Conservation (phyloP, 2,329 filamentous ascomycete species). For the Penicillium frequentans region DNA sequence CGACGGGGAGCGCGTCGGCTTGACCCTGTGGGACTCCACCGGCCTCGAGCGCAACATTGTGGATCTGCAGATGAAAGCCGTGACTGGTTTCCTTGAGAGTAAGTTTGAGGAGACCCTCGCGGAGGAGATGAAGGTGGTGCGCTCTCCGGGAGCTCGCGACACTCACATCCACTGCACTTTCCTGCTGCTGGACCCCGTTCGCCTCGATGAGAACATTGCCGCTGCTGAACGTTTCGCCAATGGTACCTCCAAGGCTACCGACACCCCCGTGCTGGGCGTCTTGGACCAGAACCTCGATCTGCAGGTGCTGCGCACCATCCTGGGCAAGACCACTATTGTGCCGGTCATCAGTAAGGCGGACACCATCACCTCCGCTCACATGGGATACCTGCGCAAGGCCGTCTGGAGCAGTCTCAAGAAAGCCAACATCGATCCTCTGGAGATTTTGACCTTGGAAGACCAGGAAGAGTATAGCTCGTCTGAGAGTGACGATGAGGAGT, state of each 20-base stretch:
- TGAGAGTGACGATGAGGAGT: slow-evolving; percentile 48
- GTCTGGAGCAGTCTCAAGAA: slow-evolving; percentile 87
- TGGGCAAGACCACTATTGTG: slow-evolving; percentile 92
- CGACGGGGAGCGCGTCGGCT: slow-evolving; percentile 82
- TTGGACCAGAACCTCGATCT: slow-evolving; percentile 88
- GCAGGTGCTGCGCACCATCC: slow-evolving; percentile 81
- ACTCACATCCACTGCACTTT: slow-evolving; percentile 98
- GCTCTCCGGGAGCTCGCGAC: slow-evolving; percentile 88
- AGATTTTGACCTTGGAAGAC: slow-evolving; percentile 79
- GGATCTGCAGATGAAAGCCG: slow-evolving; percentile 88
- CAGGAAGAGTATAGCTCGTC: slow-evolving; percentile 62
- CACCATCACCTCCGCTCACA: slow-evolving; percentile 92
- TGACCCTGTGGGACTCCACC: slow-evolving; percentile 96
- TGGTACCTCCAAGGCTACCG: slow-evolving; percentile 50
- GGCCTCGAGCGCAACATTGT: slow-evolving; percentile 93
- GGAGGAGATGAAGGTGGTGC: slow-evolving; percentile 96
- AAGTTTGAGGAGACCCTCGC: slow-evolving; percentile 98
- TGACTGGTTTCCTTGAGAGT: slow-evolving; percentile 89
- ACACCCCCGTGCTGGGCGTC: slow-evolving; percentile 57
- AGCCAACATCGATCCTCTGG: slow-evolving; percentile 82
- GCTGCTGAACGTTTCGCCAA: slow-evolving; percentile 60
- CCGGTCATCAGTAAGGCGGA: slow-evolving; percentile 96
- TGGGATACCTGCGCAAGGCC: slow-evolving; percentile 85
- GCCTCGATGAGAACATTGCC: slow-evolving; percentile 79
- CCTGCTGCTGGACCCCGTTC: slow-evolving; percentile 81